phyloP scores from a whole-genome alignment of 805 yeast species.

The Kazachstania martiniae region DNA sequence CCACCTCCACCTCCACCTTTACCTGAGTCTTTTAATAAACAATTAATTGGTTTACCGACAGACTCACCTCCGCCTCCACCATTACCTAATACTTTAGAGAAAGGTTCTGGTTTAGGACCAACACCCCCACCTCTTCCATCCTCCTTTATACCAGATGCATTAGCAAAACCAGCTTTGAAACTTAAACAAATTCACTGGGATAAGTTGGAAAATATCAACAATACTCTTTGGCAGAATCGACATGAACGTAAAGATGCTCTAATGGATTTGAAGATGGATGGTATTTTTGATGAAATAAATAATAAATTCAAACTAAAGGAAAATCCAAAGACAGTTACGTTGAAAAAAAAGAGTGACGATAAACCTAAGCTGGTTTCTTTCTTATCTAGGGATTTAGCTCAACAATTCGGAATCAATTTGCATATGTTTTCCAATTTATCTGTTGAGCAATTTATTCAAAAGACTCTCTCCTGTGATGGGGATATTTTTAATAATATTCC shows the following conservation, averaged over 20 bases:
- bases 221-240: conserved; percentile 53
- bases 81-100: conserved; percentile 9
- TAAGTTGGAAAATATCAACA: conserved; percentile 44
- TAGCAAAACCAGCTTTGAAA: conserved; percentile 36
- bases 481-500: conserved; percentile 42
- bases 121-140: conserved; percentile 12
- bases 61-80: conserved; percentile 31
- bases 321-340: conserved; percentile 15
- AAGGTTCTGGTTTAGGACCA: conserved; percentile 9
- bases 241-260: conserved; percentile 32
- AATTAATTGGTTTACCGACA: conserved; percentile 9
- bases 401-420: conserved; percentile 70
- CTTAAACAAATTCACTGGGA: conserved; percentile 82
- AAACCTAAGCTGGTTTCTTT: conserved; percentile 34
- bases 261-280: conserved; percentile 41
- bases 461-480: conserved; percentile 51
- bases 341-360: conserved; percentile 20
- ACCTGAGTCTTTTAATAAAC: not conserved
- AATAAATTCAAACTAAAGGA: conserved; percentile 43
- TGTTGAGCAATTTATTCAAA: conserved; percentile 43
- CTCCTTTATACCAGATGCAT: conserved; percentile 1
- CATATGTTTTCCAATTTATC: conserved; percentile 46
- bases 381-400: conserved; percentile 61
- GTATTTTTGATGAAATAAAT: conserved; percentile 58
- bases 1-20: conserved; percentile 26